Conservation (phyloP, 441 rosid species). For the Populus tomentosa region DNA sequence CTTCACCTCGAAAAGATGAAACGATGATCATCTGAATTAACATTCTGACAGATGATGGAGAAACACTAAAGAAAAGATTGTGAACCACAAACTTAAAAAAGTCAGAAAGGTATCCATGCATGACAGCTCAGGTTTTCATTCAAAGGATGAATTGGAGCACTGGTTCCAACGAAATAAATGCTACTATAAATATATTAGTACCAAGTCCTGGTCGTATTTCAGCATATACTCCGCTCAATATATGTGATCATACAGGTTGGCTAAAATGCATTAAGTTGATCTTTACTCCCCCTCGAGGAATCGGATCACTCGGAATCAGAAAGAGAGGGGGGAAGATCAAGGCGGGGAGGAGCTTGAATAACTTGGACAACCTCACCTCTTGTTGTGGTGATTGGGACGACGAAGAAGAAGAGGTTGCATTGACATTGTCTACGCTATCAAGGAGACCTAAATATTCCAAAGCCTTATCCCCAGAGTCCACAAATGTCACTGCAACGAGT, state of each 20-base stretch:
- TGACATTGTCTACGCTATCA: conserved; percentile 16
- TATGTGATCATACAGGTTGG: not conserved
- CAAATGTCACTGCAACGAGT: conserved; percentile 53
- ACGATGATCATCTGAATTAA: not conserved
- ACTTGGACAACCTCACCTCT: conserved; percentile 19
- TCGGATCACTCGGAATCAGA: not conserved
- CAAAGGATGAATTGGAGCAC: not conserved
- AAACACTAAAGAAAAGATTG: not conserved
- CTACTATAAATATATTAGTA: not conserved
- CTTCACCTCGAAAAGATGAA: too few relatives aligned
- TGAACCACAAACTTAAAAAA: not conserved
- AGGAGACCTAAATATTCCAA: conserved; percentile 68
- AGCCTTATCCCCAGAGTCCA: conserved; percentile 80
- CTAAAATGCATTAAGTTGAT: not conserved
- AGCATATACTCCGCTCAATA: not conserved
- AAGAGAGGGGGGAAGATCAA: not conserved
- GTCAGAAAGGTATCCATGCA: not conserved
- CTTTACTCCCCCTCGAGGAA: not conserved
- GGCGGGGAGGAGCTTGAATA: not conserved
- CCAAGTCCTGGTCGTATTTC: not conserved
- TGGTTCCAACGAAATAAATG: not conserved
- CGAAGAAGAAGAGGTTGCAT: conserved; percentile 16
- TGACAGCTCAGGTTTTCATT: not conserved
- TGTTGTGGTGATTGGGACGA: conserved; percentile 18
- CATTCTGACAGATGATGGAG: not conserved